Percentiles rank a stretch among this genome's conserved stretches.
These are phyloP conservation scores for Cudoniella acicularis DNA, from an alignment of 495 filamentous ascomycete species.

Conservation along the genomic window DNA sequence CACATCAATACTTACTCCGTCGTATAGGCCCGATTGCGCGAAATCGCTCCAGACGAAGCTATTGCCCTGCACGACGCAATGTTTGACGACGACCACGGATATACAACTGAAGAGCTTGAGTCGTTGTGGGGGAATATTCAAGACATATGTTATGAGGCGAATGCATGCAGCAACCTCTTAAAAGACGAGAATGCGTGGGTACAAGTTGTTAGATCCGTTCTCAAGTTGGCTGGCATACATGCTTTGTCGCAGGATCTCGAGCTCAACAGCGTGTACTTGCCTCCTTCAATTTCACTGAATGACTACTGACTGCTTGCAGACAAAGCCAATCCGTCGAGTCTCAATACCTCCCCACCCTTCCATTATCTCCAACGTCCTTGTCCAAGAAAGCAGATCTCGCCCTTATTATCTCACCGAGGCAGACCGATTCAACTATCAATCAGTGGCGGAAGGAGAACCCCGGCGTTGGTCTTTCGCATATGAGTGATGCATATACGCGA, in stretches of 20 bases:
- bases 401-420: not conserved
- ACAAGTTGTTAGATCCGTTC: not conserved
- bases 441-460: not conserved
- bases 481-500: not conserved
- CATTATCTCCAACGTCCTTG: not conserved
- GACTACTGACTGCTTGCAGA: not conserved
- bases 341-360: not conserved
- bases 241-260: not conserved
- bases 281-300: not conserved
- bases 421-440: not conserved
- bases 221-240: not conserved
- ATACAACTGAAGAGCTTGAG: not conserved
- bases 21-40: not conserved
- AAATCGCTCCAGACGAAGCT: not conserved
- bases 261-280: not conserved
- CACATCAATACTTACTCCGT: not conserved
- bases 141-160: not conserved
- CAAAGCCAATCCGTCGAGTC: not conserved
- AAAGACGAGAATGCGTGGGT: constrained; percentile 2
- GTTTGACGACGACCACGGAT: not conserved
- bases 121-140: not conserved
- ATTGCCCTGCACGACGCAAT: not conserved
- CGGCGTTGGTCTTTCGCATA: not conserved
- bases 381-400: not conserved
- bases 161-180: not conserved